Conservation (phyloP, 768 basidiomycete genomes). For the Coprinellus aureogranulatus region DNA sequence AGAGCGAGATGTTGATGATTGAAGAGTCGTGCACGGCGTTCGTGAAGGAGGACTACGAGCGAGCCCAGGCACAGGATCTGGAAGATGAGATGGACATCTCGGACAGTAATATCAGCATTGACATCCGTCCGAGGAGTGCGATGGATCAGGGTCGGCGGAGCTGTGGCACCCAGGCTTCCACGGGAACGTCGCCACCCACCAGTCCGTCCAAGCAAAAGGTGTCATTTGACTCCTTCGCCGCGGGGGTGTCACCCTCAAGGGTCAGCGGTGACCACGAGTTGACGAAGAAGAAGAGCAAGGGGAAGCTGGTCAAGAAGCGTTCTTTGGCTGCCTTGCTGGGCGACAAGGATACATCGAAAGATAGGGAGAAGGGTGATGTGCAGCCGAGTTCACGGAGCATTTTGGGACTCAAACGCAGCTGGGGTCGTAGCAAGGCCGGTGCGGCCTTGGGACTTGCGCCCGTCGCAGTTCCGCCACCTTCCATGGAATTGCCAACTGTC, state of each 20-base stretch:
- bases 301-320: slow-evolving; percentile 7
- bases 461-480: background rate
- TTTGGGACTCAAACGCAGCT: background rate
- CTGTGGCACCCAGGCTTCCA: background rate
- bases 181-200: background rate
- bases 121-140: background rate
- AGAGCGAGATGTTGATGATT: slow-evolving; percentile 1
- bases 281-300: slow-evolving; percentile 1
- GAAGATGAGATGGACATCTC: background rate
- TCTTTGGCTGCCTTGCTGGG: background rate
- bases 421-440: background rate
- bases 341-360: background rate
- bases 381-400: no score
- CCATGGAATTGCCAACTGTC: background rate
- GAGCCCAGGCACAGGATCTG: background rate
- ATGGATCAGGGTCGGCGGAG: background rate
- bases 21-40: background rate
- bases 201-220: background rate
- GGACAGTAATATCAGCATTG: background rate
- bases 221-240: background rate
- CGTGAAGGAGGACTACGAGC: background rate
- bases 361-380: background rate
- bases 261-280: background rate
- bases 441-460: background rate
- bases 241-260: background rate